Evolutionary conservation across 108 stramenopile species (phyloP).

Genomic region (Nannochloropsis oceanica): DNA sequence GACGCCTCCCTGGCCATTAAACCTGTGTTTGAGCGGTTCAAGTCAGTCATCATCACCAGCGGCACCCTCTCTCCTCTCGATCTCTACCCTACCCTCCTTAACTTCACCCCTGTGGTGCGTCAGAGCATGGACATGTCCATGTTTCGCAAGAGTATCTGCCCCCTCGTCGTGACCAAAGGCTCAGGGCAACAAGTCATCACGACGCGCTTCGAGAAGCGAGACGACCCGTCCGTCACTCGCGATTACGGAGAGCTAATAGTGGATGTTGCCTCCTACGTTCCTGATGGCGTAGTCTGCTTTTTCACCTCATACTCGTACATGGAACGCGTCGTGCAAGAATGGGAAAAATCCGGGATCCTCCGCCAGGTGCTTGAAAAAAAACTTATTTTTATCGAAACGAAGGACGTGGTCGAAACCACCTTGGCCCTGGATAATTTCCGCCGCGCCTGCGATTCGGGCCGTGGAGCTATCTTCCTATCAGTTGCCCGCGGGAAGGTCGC

Average conservation of each 20-base stretch:
- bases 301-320: conserved; percentile 97
- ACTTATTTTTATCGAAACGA: conserved; percentile 95
- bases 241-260: conserved; percentile 81
- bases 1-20: conserved; percentile 94
- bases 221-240: conserved; percentile 75
- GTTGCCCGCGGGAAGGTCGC: conserved; percentile 89
- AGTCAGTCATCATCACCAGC: conserved; percentile 78
- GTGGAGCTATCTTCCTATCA: conserved; percentile 94
- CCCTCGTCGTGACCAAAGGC: conserved; percentile 72
- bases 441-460: conserved; percentile 89
- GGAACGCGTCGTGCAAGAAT: conserved; percentile 79
- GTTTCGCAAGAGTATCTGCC: conserved; percentile 91
- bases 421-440: conserved; percentile 91
- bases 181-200: conserved; percentile 15
- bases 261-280: conserved; percentile 67
- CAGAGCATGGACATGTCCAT: conserved; percentile 92
- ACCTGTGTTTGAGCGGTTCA: conserved; percentile 90
- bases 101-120: conserved; percentile 85
- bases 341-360: conserved; percentile 76
- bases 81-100: conserved; percentile 91
- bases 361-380: conserved; percentile 75
- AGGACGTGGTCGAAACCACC: conserved; percentile 97
- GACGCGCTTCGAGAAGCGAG: conserved; percentile 39
- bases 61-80: conserved; percentile 97
- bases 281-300: conserved; percentile 93